Base-by-base conservation (phyloP, 2,329 filamentous ascomycete genomes). In the Fusarium temperatum region DNA sequence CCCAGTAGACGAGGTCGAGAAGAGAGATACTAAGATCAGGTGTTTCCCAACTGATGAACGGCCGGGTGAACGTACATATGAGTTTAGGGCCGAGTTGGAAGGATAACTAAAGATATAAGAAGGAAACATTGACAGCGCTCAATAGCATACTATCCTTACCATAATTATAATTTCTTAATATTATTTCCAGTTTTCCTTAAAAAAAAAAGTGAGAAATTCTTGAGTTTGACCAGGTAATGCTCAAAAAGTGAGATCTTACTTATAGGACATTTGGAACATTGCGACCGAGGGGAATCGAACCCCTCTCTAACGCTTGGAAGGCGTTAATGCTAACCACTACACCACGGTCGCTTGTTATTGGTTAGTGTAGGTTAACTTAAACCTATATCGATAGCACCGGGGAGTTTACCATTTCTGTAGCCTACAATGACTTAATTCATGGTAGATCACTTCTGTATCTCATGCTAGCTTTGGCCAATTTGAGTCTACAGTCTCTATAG, bases 321-420 rank as follows among this genome's bases (percentile, higher is more conserved):
- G 63, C 63, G 63, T 66, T 66, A 66, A 66, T 66, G 63, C 63
- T 66, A 65, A 66, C 63, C 63, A 66, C 63, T 66, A 66, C 63
- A 66, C 63, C 63, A 66, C 42, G 60, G 63, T 65, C 50, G 63
- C 63, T 64, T 35, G 32, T 35, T 35, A 35, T 35, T 35, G 6
- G 14, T 35, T 35, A 35, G 2, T 3, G 6, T 2, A 8, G 1
- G 6, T 15, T 8, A 1, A 15, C 1, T 35, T 35, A 0, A 35
- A 1, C 0, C 32, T 35, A 35, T 35, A 35, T 35, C 0, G 32
- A 35, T 14, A 0, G 3, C 32, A 1, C 1, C 0, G 1, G 0
- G 0, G 7, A 17, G 32, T 8, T 35, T 35, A 15, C 32, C 7
- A 15, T 35, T 15, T 15, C 6, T 35, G 1, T 15, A 35, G 11